These are phyloP conservation scores for Tulasnella sp. DNA, from an alignment of 768 basidiomycete genomes.

Conservation along the genomic window DNA sequence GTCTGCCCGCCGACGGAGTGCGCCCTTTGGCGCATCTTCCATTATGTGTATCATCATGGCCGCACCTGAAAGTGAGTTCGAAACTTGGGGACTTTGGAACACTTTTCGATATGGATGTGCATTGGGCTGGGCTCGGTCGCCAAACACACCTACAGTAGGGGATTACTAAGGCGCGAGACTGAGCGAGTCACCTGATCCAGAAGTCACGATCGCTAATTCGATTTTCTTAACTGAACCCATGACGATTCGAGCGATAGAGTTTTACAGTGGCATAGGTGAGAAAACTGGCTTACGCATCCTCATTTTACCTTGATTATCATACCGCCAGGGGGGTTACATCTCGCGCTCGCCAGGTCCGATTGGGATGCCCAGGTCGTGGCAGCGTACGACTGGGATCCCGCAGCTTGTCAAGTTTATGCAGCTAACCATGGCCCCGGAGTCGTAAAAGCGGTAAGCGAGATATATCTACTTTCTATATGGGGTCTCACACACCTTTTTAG, in stretches of 20 bases:
- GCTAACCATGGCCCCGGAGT: constrained; percentile 58
- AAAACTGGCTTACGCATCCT: background rate
- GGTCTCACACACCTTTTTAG: constrained; percentile 41
- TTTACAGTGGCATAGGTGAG: constrained; percentile 81
- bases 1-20: too few species aligned
- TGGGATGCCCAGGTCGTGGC: constrained; percentile 55
- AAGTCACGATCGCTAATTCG: background rate
- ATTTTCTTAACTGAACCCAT: background rate
- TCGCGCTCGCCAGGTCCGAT: constrained; percentile 60
- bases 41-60: too few species aligned
- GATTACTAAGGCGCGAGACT: background rate
- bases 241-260: constrained; percentile 53
- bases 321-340: constrained; percentile 69
- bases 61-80: too few species aligned
- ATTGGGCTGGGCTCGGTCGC: too few species aligned
- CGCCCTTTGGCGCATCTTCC: too few species aligned
- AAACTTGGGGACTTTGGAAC: too few species aligned
- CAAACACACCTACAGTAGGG: too few species aligned
- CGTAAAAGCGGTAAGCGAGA: constrained; percentile 54
- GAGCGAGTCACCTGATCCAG: background rate
- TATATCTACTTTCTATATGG: background rate
- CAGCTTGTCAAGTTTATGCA: constrained; percentile 69
- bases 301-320: background rate
- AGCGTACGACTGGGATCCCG: constrained; percentile 86
- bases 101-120: too few species aligned